Conservation (phyloP, 108 stramenopile species). For the Skeletonema tropicum region DNA sequence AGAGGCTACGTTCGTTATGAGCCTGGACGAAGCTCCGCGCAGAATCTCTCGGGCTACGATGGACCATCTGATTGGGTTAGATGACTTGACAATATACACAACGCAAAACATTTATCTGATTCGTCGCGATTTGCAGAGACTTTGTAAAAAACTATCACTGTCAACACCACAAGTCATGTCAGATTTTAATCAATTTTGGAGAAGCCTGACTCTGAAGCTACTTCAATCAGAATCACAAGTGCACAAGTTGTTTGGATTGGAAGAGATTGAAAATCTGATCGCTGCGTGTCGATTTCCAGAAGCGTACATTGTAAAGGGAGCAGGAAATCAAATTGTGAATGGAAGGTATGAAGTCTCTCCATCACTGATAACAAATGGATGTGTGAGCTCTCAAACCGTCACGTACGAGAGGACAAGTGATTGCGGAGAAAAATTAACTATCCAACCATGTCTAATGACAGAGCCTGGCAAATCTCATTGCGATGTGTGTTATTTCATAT, state of each 20-base stretch:
- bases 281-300: neutral
- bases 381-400: neutral
- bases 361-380: neutral
- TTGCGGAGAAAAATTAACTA: neutral
- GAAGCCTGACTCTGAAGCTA: slow-evolving; percentile 3
- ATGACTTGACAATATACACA: neutral
- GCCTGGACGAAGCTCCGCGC: neutral
- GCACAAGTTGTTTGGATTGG: slow-evolving; percentile 7
- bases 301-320: neutral
- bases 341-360: slow-evolving; percentile 5
- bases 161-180: neutral
- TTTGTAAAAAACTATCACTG: neutral
- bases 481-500: neutral
- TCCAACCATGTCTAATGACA: slow-evolving; percentile 4
- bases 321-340: neutral
- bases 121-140: neutral
- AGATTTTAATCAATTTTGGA: slow-evolving; percentile 13
- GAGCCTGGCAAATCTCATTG: neutral
- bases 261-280: neutral
- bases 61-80: neutral
- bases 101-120: neutral
- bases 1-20: neutral
- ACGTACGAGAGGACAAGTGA: neutral
- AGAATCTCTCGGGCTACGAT: neutral
- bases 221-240: slow-evolving; percentile 1